A percentile compares a stretch with the other conserved stretches of the same genome.
Evolutionary conservation across 768 basidiomycete species (phyloP).

Genomic region (Lactarius evosmus): DNA sequence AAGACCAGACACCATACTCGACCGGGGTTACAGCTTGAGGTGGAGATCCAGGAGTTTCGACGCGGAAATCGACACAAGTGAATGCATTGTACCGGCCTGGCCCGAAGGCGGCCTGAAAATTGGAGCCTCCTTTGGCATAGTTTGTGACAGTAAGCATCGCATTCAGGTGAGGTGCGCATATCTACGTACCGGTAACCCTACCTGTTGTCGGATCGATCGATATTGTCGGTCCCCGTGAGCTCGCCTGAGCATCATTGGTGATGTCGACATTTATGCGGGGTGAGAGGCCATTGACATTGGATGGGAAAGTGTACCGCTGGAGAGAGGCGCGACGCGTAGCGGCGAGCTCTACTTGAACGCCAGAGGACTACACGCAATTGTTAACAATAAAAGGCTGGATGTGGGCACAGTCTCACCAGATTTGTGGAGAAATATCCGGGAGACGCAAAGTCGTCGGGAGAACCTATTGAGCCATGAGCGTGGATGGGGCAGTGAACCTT

Average conservation of each 20-base stretch:
- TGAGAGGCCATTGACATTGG: slow-evolving; percentile 22
- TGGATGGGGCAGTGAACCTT: not conserved
- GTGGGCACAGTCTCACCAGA: slow-evolving; percentile 39
- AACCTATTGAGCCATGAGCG: slow-evolving; percentile 37
- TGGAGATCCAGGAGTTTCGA: slow-evolving; percentile 39
- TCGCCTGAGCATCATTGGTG: slow-evolving; percentile 58
- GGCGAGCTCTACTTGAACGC: slow-evolving; percentile 56
- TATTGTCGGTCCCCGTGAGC: slow-evolving; percentile 48
- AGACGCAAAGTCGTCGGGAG: slow-evolving; percentile 57
- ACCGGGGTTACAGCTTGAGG: slow-evolving; percentile 35
- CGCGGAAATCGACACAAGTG: slow-evolving; percentile 59
- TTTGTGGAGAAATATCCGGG: slow-evolving; percentile 67
- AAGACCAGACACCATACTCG: slow-evolving; percentile 56
- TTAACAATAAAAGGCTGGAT: not conserved
- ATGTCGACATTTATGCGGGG: slow-evolving; percentile 60
- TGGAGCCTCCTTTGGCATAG: slow-evolving; percentile 34
- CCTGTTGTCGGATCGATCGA: slow-evolving; percentile 47
- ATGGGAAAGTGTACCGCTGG: slow-evolving; percentile 44
- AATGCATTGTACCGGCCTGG: slow-evolving; percentile 56
- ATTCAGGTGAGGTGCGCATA: not conserved
- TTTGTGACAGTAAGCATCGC: not conserved
- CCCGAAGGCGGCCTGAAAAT: slow-evolving; percentile 57
- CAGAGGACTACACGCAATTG: slow-evolving; percentile 42
- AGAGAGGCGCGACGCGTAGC: slow-evolving; percentile 57
- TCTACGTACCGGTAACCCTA: slow-evolving; percentile 31